phyloP scores from a whole-genome alignment of 2,329 filamentous ascomycete species.

The Cladobotryum mycophilum region DNA sequence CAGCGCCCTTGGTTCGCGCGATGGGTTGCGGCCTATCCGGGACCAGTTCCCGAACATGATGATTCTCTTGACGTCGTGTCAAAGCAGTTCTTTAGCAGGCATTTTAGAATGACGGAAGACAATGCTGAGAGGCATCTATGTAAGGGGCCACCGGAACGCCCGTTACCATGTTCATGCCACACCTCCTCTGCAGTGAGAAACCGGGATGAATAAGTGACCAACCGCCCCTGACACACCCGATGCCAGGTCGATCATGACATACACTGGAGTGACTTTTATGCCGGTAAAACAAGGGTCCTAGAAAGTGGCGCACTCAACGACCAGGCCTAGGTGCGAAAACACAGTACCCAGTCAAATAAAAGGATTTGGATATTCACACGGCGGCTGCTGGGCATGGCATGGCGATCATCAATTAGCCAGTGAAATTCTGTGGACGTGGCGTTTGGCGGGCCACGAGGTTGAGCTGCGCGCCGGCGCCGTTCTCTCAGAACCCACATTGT shows the following conservation, averaged over 20 bases:
- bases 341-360: slow-evolving; percentile 6
- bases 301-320: slow-evolving; percentile 6
- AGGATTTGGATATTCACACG: slow-evolving; percentile 8
- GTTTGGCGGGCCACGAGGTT: background rate
- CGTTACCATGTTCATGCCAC: background rate
- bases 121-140: background rate
- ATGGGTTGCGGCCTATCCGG: no score
- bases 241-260: slow-evolving; percentile 13
- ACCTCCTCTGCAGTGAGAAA: background rate
- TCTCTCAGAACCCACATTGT: background rate
- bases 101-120: no score
- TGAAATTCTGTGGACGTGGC: background rate
- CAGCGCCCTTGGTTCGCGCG: no score
- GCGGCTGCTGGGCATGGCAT: background rate
- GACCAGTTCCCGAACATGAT: no score
- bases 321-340: slow-evolving; percentile 6
- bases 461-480: background rate
- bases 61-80: no score
- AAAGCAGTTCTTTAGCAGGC: no score
- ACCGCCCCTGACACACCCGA: background rate
- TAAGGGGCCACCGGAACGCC: background rate
- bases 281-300: slow-evolving; percentile 5
- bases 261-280: slow-evolving; percentile 1
- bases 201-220: background rate
- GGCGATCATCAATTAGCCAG: slow-evolving; percentile 12